phyloP scores from a whole-genome alignment of 2,329 filamentous ascomycete species.

The Exophiala lecanii-corni region DNA sequence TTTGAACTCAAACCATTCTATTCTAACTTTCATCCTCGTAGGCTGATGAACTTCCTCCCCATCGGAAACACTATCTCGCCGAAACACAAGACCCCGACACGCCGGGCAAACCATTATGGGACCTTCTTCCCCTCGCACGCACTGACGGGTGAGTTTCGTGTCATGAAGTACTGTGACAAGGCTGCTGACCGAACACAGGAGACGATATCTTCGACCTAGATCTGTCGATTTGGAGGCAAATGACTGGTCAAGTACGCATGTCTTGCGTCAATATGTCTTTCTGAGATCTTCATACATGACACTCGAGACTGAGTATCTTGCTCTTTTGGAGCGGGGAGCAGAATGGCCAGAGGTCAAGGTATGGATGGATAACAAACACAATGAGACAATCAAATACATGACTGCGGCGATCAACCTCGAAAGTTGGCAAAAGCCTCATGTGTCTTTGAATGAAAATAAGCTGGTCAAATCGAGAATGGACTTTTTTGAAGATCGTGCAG shows the following conservation, averaged over 20 bases:
- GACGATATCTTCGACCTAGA: conserved; percentile 12
- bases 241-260: conserved; percentile 6
- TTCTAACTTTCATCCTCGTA: background rate
- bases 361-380: conserved; percentile 12
- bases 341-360: conserved; percentile 1
- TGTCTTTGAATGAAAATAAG: background rate
- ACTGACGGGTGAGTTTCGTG: conserved; percentile 20
- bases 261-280: conserved; percentile 13
- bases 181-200: too few relatives aligned
- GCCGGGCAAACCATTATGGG: conserved; percentile 8
- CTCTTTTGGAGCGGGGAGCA: background rate
- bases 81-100: background rate
- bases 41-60: conserved; percentile 14
- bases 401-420: conserved; percentile 8
- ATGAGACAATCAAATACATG: conserved; percentile 17
- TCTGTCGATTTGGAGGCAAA: conserved; percentile 7
- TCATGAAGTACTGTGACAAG: too few relatives aligned
- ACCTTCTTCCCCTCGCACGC: conserved; percentile 16
- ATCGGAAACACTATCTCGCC: conserved; percentile 8
- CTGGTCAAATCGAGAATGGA: conserved; percentile 7
- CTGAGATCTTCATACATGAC: conserved; percentile 15
- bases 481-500: conserved; percentile 35
- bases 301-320: conserved; percentile 14
- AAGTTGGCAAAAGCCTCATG: conserved; percentile 10
- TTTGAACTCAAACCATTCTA: too few relatives aligned